Base-by-base conservation (phyloP, 345 rosid species). In the Aegle marmelos region DNA sequence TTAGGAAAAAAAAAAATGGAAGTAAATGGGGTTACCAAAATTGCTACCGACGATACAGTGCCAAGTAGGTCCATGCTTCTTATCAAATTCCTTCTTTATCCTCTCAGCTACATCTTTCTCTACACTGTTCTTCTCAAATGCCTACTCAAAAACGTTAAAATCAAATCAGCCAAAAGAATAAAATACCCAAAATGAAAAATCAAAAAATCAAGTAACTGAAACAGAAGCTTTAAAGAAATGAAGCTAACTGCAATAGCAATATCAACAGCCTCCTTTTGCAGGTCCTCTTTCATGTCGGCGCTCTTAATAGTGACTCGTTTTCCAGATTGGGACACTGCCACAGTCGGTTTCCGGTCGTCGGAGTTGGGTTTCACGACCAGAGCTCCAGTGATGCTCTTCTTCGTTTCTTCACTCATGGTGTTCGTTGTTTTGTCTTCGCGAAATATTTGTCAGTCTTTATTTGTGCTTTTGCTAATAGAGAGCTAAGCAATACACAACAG, bases 21-120 rank as follows among this genome's bases (percentile, higher is more conserved):
- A 75, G 60, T 59, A 79, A 54, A 67, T 66, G 33, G 75, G 72
- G 79, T 84, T 86, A 96, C 99, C 99, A 68, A 96, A 96, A 90
- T 96, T 96, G 80, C 97, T 93, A 77, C 99, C 98, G 27, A 96
- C 99, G 74, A 96, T 96, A 92, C 99, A 96, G 86, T 96, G 99
- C 99, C 99, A 96, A 81, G 99, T 96, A 77, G 95, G 92, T 33
- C 99, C 99, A 64, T 95, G 96, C 82, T 81, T 93, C 85, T 82
- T 91, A 81, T 95, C 99, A 80, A 95, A 95, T 85, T 93, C 99
- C 89, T 95, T 95, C 90, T 95, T 95, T 74, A 95, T 95, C 74
- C 85, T 87, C 94, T 96, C 99, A 1, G 99, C 99, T 33, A 94
- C 93, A 79, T 92, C 99, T 85, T 96, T 96, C 92, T 94, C 99